Evolutionary conservation across 371 early-diverging fungal species (phyloP), one percentile per base, ranked within the genome.

Genomic region (Mortierella polycephala): DNA sequence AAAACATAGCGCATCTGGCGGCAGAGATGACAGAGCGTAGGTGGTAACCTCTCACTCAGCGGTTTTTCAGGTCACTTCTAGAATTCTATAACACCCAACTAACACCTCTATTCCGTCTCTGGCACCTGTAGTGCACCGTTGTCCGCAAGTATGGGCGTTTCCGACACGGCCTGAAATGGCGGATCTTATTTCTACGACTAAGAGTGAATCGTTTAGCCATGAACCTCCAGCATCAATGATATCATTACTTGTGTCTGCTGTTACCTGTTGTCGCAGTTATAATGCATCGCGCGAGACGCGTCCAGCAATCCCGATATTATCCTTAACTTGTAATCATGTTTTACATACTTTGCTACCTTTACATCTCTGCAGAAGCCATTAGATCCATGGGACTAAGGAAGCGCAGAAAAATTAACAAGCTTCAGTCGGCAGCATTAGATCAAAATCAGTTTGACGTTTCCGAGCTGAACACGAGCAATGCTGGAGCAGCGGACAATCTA

Each of bases 101-200:
- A 18, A 13, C 8, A 23, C 1, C 4, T 30, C 30, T 30, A 30
- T 30, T 4, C 4, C 30, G 30, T 30, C 30, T 4, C 30, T 30
- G 30, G 30, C 30, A 30, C 30, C 1, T 30, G 14, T 49, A 71
- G 71, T 58, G 5, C 55, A 72, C n/a, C 41, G 49, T 37, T 69
- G 69, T 41, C 51, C 16, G 18, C 69, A 69, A 13, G 21, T 63
- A 2, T 46, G 57, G n/a, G 57, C 52, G 30, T 69, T 69, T n/a
- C 54, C 63, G 6, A 57, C 57, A 11, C 62, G 58, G 20, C 69
- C 69, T 11, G 58, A 58, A 18, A 39, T 42, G n/a, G 16, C 53
- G 14, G 69, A 69, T 46, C 57, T 69, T n/a, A n/a, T 58, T 57
- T 45, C 63, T 8, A 45, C 30, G 18, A 37, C 14, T 12, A 44